These are phyloP conservation scores for Sporisorium exsertum DNA, from an alignment of 1,284 basidiomycete genomes.

Conservation along the genomic window DNA sequence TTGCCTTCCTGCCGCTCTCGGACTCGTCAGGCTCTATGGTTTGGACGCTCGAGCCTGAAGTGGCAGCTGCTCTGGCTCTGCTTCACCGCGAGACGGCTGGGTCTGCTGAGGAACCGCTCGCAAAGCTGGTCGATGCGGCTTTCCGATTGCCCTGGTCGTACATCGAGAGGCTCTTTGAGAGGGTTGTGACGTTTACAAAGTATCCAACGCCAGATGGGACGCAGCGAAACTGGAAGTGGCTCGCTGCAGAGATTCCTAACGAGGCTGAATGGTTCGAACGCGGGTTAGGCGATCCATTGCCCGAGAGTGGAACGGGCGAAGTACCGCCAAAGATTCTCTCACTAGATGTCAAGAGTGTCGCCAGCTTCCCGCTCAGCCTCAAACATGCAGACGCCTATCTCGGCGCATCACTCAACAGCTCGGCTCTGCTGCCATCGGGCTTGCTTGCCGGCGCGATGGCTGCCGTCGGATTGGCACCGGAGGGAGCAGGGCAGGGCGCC, in stretches of 20 bases:
- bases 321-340: slow-evolving; percentile 80
- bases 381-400: slow-evolving; percentile 89
- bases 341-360: slow-evolving; percentile 81
- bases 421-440: slow-evolving; percentile 36
- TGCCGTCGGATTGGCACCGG: slow-evolving; percentile 44
- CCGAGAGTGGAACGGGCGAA: slow-evolving; percentile 46
- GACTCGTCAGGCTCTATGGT: slow-evolving; percentile 86
- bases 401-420: slow-evolving; percentile 71
- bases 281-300: slow-evolving; percentile 33
- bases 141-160: slow-evolving; percentile 86
- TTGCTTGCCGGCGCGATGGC: slow-evolving; percentile 50
- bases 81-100: slow-evolving; percentile 72
- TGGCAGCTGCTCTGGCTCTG: slow-evolving; percentile 80
- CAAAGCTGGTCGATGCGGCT: slow-evolving; percentile 86
- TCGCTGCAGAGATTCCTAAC: slow-evolving; percentile 41
- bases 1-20: slow-evolving; percentile 79
- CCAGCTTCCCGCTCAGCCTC: slow-evolving; percentile 89
- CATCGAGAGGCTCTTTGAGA: slow-evolving; percentile 77
- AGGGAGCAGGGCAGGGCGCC: slow-evolving; percentile 48
- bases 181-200: slow-evolving; percentile 73
- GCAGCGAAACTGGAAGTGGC: slow-evolving; percentile 45
- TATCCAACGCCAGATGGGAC: slow-evolving; percentile 8
- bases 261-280: slow-evolving; percentile 47
- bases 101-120: slow-evolving; percentile 74
- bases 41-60: slow-evolving; percentile 87